Evolutionary conservation across 345 rosid genomes (phyloP), one percentile per base, ranked within the genome.

Genomic region (Microthlaspi erraticum): DNA sequence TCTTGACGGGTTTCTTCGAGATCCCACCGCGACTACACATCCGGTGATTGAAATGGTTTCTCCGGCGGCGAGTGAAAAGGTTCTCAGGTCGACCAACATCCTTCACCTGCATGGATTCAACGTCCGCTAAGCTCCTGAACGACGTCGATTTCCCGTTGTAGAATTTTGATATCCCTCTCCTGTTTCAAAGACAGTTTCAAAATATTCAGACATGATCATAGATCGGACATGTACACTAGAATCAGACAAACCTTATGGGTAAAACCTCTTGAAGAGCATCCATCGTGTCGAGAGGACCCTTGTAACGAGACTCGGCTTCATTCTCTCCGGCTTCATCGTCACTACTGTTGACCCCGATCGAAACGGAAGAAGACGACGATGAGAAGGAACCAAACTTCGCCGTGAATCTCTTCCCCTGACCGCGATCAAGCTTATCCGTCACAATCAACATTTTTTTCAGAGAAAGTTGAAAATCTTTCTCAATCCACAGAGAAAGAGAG

Each of bases 121-220:
- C 68, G 1, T 85, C 85, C 0, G 68, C 68, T 20, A 93, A 74
- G 63, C 68, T 86, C 5, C 81, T 81, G 76, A 80, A 91, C 0
- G 96, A 88, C 76, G 82, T 91, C 0, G 98, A 88, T 64, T 85
- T 90, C 2, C 98, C 98, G 16, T 69, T 71, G 77, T 87, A 90
- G 71, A 85, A 90, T 29, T 68, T 83, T 0, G 97, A 90, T 39
- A 93, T 85, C 1, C 96, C 89, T 74, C 81, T 83, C 82, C 94
- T 87, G 83, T 57, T 26, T 33, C 18, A 52, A 42, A 59, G 13
- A 59, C 6, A 20, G 20, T 46, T 51, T 42, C 33, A 13, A 45
- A 13, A 45, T 23, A 31, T 1, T 41, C 37, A 67, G 10, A 45
- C 14, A 29, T 14, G 11, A 42, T 16, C 16, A 42, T 1, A 26